Evolutionary conservation across 305 asterid species (phyloP).

Genomic region (Stenogyne calaminthoides): DNA sequence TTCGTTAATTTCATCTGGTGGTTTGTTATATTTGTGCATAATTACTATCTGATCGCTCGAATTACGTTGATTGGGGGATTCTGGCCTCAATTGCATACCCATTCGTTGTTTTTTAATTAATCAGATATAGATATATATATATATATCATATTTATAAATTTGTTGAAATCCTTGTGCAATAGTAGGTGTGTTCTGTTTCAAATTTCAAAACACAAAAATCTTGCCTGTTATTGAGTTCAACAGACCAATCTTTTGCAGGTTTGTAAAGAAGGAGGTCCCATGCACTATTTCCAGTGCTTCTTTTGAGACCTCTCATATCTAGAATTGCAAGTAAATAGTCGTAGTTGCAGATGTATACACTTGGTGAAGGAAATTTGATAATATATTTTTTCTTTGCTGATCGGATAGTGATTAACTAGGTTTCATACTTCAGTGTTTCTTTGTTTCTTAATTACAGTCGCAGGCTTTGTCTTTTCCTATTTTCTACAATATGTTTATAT

Average conservation of each 20-base stretch:
- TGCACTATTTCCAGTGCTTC: not conserved
- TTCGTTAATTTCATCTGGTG: not conserved
- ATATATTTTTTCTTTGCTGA: not conserved
- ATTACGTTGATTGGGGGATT: conserved; percentile 3
- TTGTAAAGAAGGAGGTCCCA: not conserved
- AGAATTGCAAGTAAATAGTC: not conserved
- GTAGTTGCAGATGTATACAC: not conserved
- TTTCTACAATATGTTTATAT: not conserved
- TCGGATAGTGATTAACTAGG: not conserved
- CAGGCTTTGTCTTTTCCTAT: not conserved
- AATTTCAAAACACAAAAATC: not conserved
- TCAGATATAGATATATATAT: not conserved
- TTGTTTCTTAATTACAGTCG: not conserved
- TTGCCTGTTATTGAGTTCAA: conserved; percentile 18
- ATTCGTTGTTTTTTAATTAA: not conserved
- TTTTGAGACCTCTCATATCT: not conserved
- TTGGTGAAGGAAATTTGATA: not conserved
- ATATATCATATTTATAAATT: not conserved
- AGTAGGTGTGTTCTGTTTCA: not conserved
- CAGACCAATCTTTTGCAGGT: not conserved
- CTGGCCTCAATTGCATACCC: not conserved
- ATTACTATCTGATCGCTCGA: conserved; percentile 19
- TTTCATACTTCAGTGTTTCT: not conserved
- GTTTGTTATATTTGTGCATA: conserved; percentile 8
- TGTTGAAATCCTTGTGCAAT: conserved; percentile 5